Base-by-base conservation (phyloP, 306 rosid species). In the Rubus idaeus region DNA sequence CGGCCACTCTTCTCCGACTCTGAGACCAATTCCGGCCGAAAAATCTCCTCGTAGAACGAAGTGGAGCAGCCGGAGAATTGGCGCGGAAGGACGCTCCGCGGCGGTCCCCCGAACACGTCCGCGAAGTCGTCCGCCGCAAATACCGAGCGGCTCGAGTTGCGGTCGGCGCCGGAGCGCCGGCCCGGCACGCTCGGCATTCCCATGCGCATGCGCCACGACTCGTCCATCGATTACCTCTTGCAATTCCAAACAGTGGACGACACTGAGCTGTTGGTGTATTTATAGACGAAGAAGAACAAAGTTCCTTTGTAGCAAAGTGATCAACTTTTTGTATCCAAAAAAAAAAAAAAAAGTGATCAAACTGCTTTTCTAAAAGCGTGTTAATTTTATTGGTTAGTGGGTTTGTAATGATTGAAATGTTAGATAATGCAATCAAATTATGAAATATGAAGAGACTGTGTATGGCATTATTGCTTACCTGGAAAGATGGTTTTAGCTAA, bases 61-160 rank as follows among this genome's bases (percentile, higher is more conserved):
- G 57, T 55, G 26, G 80, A 71, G 44, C 70, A 50, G 16, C 80
- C 76, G 2, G 96, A 80, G 74, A 80, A 71, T 67, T 86, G 89
- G 67, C 84, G 81, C 26, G 83, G 90, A 1, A 88, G 80, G 41
- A 89, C 83, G 44, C 91, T 88, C 70, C 89, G 81, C 2, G 97
- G 98, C 3, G 98, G 98, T 0, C 98, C 98, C 8, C 98, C 98
- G 23, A 88, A 93, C 57, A 93, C 97, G 79, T 93, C 98, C 13
- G 91, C 84, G 57, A 89, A 93, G 80, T 91, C 92, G 0, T 89
- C 90, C 0, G 83, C 61, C 10, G 91, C 44, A 78, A 87, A 84
- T 5, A 78, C 49, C 41, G 86, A 63, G 46, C 63, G 77, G 8
- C 71, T n/a, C 4, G 79, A 73, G 7, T 80, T 46, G 60, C 82